Percentiles rank a stretch among this genome's conserved stretches.
Evolutionary conservation across 345 rosid genomes (phyloP).

Genomic region (Ricinus communis): DNA sequence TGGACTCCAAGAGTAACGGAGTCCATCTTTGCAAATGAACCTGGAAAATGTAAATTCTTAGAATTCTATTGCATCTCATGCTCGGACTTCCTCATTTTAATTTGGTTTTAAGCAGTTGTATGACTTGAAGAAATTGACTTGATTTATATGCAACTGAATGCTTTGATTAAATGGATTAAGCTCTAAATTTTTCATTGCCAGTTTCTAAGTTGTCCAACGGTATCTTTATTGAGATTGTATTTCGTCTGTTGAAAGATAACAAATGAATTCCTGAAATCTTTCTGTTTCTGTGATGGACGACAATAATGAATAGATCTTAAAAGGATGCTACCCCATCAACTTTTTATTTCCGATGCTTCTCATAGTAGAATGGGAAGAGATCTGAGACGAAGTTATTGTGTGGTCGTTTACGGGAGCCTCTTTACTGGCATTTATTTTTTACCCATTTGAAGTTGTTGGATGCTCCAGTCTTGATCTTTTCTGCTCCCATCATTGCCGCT

Average conservation of each 20-base stretch:
- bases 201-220: too few species aligned
- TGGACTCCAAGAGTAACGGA: conserved; percentile 31
- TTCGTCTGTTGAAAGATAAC: background rate
- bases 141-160: conserved; percentile 10
- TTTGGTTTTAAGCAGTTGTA: background rate
- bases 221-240: background rate
- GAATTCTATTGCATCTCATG: conserved; percentile 7
- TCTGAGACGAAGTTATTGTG: background rate
- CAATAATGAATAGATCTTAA: too few species aligned
- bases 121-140: background rate
- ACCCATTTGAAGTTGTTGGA: conserved; percentile 61
- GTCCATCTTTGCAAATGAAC: conserved; percentile 25
- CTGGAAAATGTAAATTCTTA: conserved; percentile 38
- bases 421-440: conserved; percentile 48
- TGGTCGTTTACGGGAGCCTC: conserved; percentile 22
- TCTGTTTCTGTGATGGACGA: background rate
- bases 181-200: too few species aligned
- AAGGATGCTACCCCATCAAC: too few species aligned
- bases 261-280: background rate
- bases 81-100: background rate
- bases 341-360: too few species aligned
- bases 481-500: conserved; percentile 35
- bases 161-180: background rate
- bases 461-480: conserved; percentile 38
- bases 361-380: background rate